Percentiles rank a stretch among this genome's conserved stretches.
Conservation (phyloP, 2,329 filamentous ascomycete genomes). For the Tolypocladium sp. region DNA sequence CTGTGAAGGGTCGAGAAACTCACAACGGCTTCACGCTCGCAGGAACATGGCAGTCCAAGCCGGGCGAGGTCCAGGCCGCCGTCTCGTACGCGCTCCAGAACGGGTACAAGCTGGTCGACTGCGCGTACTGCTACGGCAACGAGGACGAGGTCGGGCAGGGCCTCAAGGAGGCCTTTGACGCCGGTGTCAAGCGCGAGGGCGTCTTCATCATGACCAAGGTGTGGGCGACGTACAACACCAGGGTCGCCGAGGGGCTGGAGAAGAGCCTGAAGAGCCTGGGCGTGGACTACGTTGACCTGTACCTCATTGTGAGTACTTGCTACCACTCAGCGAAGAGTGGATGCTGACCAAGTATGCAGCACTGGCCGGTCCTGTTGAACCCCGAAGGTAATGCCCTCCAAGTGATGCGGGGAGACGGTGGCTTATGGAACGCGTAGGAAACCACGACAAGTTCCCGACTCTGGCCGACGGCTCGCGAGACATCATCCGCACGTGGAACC, state of each 20-base stretch:
- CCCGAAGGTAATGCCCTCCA: slow-evolving; percentile 47
- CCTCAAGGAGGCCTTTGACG: slow-evolving; percentile 60
- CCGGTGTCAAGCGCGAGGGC: slow-evolving; percentile 66
- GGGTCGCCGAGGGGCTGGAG: slow-evolving; percentile 60
- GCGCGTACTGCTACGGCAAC: slow-evolving; percentile 70
- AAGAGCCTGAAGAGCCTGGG: slow-evolving; percentile 66
- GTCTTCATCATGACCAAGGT: slow-evolving; percentile 81
- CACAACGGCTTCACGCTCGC: not conserved
- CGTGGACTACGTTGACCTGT: slow-evolving; percentile 74
- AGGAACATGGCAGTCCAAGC: slow-evolving; percentile 58
- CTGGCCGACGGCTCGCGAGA: slow-evolving; percentile 65
- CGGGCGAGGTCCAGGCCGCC: slow-evolving; percentile 48
- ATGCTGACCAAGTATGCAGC: slow-evolving; percentile 26
- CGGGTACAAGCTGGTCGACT: slow-evolving; percentile 56
- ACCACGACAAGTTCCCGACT: slow-evolving; percentile 67
- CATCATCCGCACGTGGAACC: slow-evolving; percentile 58
- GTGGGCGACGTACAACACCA: slow-evolving; percentile 70
- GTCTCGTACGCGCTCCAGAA: slow-evolving; percentile 48
- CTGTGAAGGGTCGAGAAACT: not conserved
- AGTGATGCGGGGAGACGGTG: not conserved
- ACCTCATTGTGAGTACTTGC: slow-evolving; percentile 45
- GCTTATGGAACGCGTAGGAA: slow-evolving; percentile 30
- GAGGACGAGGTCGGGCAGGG: slow-evolving; percentile 77
- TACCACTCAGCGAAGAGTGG: too few relatives aligned
- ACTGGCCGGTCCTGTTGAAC: slow-evolving; percentile 79